Conservation (phyloP, 23 red algal species). For the Gracilaria vermiculophylla region DNA sequence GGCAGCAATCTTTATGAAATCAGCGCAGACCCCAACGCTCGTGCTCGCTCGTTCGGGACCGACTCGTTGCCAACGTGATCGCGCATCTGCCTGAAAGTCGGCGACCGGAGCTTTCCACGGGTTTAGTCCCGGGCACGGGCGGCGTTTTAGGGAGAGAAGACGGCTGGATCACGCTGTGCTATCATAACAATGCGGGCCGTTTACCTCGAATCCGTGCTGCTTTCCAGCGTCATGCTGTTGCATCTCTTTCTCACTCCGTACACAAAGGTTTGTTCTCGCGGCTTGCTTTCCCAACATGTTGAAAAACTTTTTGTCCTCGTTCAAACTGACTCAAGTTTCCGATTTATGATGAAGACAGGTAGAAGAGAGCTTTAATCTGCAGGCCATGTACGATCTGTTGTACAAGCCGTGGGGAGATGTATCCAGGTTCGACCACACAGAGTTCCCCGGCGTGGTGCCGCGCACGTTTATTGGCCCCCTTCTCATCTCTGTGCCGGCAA, state of each 20-base stretch:
- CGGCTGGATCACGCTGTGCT: background rate
- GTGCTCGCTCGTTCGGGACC: too few relatives aligned
- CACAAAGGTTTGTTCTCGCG: constrained; percentile 51
- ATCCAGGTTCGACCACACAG: constrained; percentile 77
- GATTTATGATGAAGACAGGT: constrained; percentile 46
- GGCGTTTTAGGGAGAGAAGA: too few relatives aligned
- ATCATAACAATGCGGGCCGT: background rate
- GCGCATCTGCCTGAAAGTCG: too few relatives aligned
- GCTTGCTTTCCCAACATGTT: background rate
- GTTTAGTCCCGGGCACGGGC: too few relatives aligned
- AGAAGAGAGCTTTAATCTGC: constrained; percentile 91
- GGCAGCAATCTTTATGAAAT: too few relatives aligned
- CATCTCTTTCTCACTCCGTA: constrained; percentile 61
- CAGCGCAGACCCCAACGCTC: too few relatives aligned
- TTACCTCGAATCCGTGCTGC: background rate
- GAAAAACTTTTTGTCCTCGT: background rate
- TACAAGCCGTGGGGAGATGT: constrained; percentile 37
- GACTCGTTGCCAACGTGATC: too few relatives aligned
- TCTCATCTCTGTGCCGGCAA: constrained; percentile 10
- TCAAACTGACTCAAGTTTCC: background rate
- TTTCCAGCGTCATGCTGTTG: constrained; percentile 43
- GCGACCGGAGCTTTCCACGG: too few relatives aligned
- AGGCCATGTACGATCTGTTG: constrained; percentile 81
- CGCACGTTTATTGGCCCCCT: constrained; percentile 67
- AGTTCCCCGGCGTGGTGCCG: constrained; percentile 82